Base-by-base conservation (phyloP, 2,329 filamentous ascomycete species). In the Colletotrichum gloeosporioides region DNA sequence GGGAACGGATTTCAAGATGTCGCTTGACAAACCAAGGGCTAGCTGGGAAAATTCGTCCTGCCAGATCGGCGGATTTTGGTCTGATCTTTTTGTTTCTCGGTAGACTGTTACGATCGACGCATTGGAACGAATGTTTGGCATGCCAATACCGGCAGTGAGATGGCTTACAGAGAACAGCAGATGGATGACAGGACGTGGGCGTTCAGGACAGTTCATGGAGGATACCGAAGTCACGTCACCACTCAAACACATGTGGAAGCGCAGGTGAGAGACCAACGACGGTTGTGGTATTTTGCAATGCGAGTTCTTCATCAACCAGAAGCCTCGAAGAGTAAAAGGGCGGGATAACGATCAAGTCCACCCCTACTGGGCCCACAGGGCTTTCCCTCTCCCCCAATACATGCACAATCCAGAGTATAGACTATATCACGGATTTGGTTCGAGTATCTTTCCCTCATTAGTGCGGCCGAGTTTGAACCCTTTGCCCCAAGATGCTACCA, bases 401-500 rank as follows among this genome's bases (percentile, higher is more conserved):
- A 77, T 77, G 74, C 71, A 75, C 75, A 78, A 69, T 76, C 79
- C 76, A 65, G 57, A 53, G 44, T 53, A 53, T 31, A 66, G 74
- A 69, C 74, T 74, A 76, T 74, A 74, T 72, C 68, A 76, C 68
- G 70, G 18, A 69, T 65, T 72, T 59, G 76, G 66, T 77, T 86
- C 85, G 91, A 95, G 94, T 98, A 96, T 99, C 96, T 99, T 99
- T 99, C 96, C 96, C 96, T 98, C 96, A 94, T 98, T 90, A 98
- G 96, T 94, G 93, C 93, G 89, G 87, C 90, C 90, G 92, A 92
- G 82, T 89, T 88, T 22, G 44, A 87, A 89, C 87, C 88, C 87
- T 68, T 77, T 73, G 73, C 65, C 75, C 69, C 55, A 69, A 73
- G 63, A 74, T 74, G 74, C 74, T 74, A 76, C 74, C 74, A 76